Percentiles rank a stretch among this genome's conserved stretches.
Evolutionary conservation across 345 rosid species (phyloP).

Genomic region (Noccaea bulbosa): DNA sequence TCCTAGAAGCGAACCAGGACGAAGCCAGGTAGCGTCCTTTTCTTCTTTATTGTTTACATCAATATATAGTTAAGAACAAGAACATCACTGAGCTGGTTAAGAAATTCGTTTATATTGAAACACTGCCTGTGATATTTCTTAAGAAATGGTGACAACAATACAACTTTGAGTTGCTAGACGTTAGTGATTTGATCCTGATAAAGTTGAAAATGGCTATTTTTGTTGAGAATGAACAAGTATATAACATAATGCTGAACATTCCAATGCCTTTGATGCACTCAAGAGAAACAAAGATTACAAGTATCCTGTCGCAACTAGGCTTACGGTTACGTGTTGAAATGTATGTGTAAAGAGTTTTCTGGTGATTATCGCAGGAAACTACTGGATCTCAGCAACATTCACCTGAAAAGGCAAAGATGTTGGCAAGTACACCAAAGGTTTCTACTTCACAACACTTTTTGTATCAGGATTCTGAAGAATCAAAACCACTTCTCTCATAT

Average conservation of each 20-base stretch:
- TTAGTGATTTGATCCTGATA: constrained; percentile 10
- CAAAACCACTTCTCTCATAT: neutral
- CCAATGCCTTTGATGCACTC: neutral
- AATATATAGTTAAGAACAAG: neutral
- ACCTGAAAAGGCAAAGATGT: constrained; percentile 31
- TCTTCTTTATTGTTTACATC: neutral
- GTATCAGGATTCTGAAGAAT: neutral
- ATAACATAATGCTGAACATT: neutral
- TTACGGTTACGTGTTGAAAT: constrained; percentile 11
- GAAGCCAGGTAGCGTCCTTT: constrained; percentile 48
- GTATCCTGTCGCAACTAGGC: constrained; percentile 9
- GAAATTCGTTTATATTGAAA: constrained; percentile 12
- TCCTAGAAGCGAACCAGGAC: constrained; percentile 31
- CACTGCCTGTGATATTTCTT: constrained; percentile 4
- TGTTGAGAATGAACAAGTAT: constrained; percentile 1
- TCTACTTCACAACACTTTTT: constrained; percentile 7
- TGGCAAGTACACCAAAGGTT: constrained; percentile 39
- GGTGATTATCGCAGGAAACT: constrained; percentile 33
- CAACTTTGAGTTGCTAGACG: constrained; percentile 14
- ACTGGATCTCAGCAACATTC: constrained; percentile 31
- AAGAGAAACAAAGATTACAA: constrained; percentile 11
- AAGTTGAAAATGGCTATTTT: neutral
- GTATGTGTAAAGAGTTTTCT: constrained; percentile 8
- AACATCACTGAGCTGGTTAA: neutral
- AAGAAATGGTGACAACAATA: constrained; percentile 7